phyloP scores from a whole-genome alignment of 2,329 filamentous ascomycete genomes.

The Aspergillus sp. region DNA sequence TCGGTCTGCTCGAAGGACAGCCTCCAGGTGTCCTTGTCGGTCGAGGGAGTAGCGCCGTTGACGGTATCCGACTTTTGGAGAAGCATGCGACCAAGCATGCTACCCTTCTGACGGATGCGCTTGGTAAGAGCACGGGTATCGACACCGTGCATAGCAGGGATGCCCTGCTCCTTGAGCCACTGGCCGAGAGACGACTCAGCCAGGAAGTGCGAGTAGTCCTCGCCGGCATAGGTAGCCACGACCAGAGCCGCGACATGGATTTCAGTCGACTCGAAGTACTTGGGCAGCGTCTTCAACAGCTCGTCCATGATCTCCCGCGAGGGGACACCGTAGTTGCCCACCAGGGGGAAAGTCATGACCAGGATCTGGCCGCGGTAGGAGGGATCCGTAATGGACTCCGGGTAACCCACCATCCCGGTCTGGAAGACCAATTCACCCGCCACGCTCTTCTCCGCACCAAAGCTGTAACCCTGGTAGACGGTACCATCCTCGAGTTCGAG shows the following conservation, averaged over 20 bases:
- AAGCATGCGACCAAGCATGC: conserved; percentile 90
- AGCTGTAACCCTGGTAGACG: conserved; percentile 91
- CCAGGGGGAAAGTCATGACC: conserved; percentile 91
- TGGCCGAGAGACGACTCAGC: conserved; percentile 84
- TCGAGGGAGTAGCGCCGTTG: conserved; percentile 38
- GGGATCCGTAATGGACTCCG: conserved; percentile 86
- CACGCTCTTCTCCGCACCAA: conserved; percentile 90
- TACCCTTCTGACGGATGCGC: conserved; percentile 87
- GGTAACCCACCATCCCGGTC: conserved; percentile 98
- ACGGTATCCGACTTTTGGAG: conserved; percentile 60
- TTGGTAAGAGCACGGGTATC: conserved; percentile 94
- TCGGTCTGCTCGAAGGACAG: conserved; percentile 72
- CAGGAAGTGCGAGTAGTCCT: conserved; percentile 93
- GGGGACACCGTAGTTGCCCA: conserved; percentile 97
- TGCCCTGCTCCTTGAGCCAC: conserved; percentile 94
- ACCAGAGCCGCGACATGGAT: conserved; percentile 94
- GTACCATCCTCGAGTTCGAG: conserved; percentile 92
- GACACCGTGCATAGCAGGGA: conserved; percentile 92
- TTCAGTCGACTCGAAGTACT: conserved; percentile 86
- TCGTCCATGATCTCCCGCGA: conserved; percentile 80
- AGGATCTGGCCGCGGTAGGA: conserved; percentile 92
- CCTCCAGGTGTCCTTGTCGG: conserved; percentile 46
- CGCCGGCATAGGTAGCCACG: conserved; percentile 85
- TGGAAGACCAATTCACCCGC: conserved; percentile 98
- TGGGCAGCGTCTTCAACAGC: conserved; percentile 79